Conservation (phyloP, 139 green algal genomes). For the Ettlia oleoabundans region DNA sequence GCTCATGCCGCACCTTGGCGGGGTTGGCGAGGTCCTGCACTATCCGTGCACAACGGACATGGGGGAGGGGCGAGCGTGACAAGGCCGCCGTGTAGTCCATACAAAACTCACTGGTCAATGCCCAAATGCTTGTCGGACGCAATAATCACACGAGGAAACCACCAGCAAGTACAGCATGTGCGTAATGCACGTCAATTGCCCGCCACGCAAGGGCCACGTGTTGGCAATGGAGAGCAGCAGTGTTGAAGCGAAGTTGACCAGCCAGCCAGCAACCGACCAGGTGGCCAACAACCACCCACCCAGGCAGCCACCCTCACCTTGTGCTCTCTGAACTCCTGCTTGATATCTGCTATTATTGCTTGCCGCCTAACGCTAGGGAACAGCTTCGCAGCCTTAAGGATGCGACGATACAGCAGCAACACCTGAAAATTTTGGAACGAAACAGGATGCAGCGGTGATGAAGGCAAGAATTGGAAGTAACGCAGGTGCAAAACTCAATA, state of each 20-base stretch:
- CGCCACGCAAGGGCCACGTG: no score
- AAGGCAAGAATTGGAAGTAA: neutral
- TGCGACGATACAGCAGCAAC: constrained; percentile 73
- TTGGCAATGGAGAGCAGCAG: no score
- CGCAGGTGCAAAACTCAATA: neutral
- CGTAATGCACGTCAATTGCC: no score
- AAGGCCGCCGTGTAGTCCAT: no score
- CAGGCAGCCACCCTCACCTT: constrained; percentile 42
- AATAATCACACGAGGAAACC: no score
- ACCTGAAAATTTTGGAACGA: constrained; percentile 35
- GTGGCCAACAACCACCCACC: neutral
- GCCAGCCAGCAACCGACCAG: no score
- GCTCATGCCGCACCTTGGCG: constrained; percentile 29
- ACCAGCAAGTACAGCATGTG: no score
- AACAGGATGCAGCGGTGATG: neutral
- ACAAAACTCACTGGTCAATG: no score
- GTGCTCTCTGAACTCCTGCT: constrained; percentile 73
- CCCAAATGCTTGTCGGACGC: no score
- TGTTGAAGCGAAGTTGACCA: no score
- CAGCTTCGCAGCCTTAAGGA: constrained; percentile 74
- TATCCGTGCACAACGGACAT: no score
- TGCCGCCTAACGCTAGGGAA: constrained; percentile 79
- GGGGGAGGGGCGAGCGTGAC: no score
- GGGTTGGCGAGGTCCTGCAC: constrained; percentile 55
- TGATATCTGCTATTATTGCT: constrained; percentile 72